Percentiles rank a stretch among this genome's conserved stretches.
phyloP scores from a whole-genome alignment of 352 stramenopile species.

The Phytophthora crassamura region DNA sequence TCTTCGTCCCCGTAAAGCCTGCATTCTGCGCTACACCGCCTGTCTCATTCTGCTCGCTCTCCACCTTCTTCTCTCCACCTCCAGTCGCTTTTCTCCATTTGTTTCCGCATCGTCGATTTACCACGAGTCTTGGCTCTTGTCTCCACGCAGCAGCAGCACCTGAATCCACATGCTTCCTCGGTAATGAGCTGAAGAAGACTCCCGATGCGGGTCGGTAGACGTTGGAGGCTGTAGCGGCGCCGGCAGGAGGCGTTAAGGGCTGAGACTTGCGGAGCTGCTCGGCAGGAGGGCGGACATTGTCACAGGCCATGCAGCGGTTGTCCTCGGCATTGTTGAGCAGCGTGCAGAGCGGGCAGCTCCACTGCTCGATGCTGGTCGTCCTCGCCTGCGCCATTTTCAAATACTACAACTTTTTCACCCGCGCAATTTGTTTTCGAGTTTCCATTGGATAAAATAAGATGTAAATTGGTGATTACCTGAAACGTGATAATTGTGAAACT shows the following conservation, averaged over 20 bases:
- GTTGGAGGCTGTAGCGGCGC: constrained; percentile 3
- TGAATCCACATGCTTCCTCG: neutral
- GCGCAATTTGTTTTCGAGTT: constrained; percentile 10
- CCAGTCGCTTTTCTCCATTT: neutral
- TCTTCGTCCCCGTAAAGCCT: constrained; percentile 2
- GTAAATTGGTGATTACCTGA: constrained; percentile 16
- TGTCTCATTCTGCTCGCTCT: constrained; percentile 14
- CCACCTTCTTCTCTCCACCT: constrained; percentile 8
- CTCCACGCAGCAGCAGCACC: constrained; percentile 26
- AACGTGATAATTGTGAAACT: constrained; percentile 8
- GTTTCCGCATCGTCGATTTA: constrained; percentile 41
- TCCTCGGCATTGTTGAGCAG: constrained; percentile 62
- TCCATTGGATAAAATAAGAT: constrained; percentile 13
- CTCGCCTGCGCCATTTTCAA: constrained; percentile 35
- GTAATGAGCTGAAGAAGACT: constrained; percentile 53
- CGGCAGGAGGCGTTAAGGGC: constrained; percentile 2
- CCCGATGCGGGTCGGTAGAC: constrained; percentile 29
- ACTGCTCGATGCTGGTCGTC: constrained; percentile 37
- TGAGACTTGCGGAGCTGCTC: constrained; percentile 9
- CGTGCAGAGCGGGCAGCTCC: constrained; percentile 78
- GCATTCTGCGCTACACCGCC: neutral
- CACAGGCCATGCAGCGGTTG: constrained; percentile 57
- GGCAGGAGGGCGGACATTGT: constrained; percentile 41
- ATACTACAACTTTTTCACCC: constrained; percentile 18
- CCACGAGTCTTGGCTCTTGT: constrained; percentile 40